Evolutionary conservation across 805 yeast species (phyloP).

Genomic region (Debaryomyces maramus): DNA sequence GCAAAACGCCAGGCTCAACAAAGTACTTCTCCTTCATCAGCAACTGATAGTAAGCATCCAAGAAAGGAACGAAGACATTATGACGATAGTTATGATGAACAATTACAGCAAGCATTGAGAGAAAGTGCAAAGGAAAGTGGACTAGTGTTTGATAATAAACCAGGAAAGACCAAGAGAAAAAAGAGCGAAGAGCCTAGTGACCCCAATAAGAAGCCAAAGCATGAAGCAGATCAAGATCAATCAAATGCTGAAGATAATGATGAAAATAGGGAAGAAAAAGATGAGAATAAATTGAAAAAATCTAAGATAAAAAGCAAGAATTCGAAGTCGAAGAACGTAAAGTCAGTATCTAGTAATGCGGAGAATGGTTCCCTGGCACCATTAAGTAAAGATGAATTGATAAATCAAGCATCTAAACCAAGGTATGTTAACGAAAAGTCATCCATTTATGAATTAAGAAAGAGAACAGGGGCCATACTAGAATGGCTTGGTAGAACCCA

Average conservation of each 20-base stretch:
- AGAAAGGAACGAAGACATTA: constrained; percentile 35
- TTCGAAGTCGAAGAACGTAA: constrained; percentile 1
- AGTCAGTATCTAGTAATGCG: constrained; percentile 2
- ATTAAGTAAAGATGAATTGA: constrained; percentile 44
- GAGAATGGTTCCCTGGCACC: constrained; percentile 16
- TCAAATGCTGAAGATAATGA: constrained; percentile 11
- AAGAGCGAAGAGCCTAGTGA: constrained; percentile 13
- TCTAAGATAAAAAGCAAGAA: constrained; percentile 6
- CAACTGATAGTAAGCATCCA: constrained; percentile 12
- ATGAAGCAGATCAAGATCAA: constrained; percentile 11
- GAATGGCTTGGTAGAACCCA: constrained; percentile 91
- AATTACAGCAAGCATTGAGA: constrained; percentile 49
- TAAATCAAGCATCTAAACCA: constrained; percentile 77
- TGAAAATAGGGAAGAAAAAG: constrained; percentile 8
- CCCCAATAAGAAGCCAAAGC: constrained; percentile 3
- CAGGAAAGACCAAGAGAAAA: constrained; percentile 5
- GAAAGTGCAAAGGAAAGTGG: constrained; percentile 57
- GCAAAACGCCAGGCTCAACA: constrained; percentile 23
- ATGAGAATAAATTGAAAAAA: constrained; percentile 14
- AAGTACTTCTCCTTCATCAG: constrained; percentile 15
- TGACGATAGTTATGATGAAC: constrained; percentile 40
- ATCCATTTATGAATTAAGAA: constrained; percentile 78
- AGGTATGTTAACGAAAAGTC: constrained; percentile 76
- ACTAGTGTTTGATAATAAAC: constrained; percentile 10
- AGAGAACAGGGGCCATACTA: constrained; percentile 83